Conservation (phyloP, 2,329 filamentous ascomycete species). For the Fusarium mangiferae region DNA sequence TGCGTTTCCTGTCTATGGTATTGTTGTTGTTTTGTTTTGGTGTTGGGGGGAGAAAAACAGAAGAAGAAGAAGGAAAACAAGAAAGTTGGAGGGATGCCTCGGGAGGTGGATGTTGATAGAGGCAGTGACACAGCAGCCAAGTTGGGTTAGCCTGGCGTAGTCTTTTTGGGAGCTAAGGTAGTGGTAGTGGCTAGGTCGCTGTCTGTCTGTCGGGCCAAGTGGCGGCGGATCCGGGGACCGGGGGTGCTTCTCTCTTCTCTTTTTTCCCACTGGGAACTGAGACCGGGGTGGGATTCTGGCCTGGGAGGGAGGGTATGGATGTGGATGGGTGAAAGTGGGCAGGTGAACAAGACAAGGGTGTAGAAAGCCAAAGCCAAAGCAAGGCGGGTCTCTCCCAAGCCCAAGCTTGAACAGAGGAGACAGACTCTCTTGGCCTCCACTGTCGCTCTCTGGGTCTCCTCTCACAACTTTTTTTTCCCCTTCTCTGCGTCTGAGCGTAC, state of each 20-base stretch:
- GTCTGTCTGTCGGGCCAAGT: conserved; percentile 29
- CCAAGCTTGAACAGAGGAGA: background rate
- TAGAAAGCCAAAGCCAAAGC: conserved; percentile 21
- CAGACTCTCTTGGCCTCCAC: conserved; percentile 4
- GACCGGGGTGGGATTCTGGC: conserved; percentile 26
- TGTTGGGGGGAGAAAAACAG: conserved; percentile 20
- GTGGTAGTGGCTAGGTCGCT: background rate
- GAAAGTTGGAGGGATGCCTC: conserved; percentile 39
- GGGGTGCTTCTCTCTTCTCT: conserved; percentile 1
- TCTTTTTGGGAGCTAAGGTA: background rate
- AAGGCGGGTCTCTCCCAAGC: conserved; percentile 20
- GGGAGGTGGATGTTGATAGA: conserved; percentile 35
- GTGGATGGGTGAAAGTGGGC: conserved; percentile 21
- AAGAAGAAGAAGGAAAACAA: conserved; percentile 19
- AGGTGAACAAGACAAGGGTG: conserved; percentile 13
- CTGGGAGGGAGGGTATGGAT: background rate
- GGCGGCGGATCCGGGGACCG: conserved; percentile 40
- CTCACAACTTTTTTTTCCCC: conserved; percentile 35
- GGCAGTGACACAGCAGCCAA: conserved; percentile 33
- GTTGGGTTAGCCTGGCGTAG: conserved; percentile 19
- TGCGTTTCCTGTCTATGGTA: background rate
- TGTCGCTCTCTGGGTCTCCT: background rate
- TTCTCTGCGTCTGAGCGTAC: conserved; percentile 22
- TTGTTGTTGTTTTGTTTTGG: conserved; percentile 9
- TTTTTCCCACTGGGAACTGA: conserved; percentile 2